These are phyloP conservation scores for Aschersonia sp. DNA, from an alignment of 2,329 filamentous ascomycete species.

Conservation along the genomic window DNA sequence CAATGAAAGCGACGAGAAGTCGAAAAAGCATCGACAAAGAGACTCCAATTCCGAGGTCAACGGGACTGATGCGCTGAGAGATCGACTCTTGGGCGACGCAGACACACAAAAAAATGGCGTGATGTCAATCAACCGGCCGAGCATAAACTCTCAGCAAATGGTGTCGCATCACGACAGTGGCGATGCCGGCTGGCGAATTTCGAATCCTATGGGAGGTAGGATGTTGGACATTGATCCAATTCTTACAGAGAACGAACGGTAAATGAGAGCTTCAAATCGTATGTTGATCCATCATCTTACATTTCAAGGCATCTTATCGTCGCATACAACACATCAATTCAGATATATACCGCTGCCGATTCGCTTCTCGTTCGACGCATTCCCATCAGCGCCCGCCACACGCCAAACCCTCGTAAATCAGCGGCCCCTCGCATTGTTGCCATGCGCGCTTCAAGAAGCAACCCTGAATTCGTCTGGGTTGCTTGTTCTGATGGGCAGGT, in stretches of 20 bases:
- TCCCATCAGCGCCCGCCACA: conserved; percentile 24
- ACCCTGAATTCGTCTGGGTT: conserved; percentile 40
- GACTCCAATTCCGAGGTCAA: conserved; percentile 13
- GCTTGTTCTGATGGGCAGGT: conserved; percentile 42
- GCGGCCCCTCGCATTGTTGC: conserved; percentile 22
- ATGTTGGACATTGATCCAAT: conserved; percentile 52
- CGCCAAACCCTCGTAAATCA: conserved; percentile 10
- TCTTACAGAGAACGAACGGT: conserved; percentile 47
- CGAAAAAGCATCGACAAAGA: conserved; percentile 25
- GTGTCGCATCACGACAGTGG: conserved; percentile 9
- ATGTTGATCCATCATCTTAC: not conserved
- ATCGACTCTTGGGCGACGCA: not conserved
- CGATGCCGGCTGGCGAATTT: conserved; percentile 40
- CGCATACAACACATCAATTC: conserved; percentile 58
- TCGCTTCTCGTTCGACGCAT: conserved; percentile 70
- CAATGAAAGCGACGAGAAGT: conserved; percentile 23
- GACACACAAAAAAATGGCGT: not conserved
- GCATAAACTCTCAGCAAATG: not conserved
- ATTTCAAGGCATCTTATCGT: conserved; percentile 53
- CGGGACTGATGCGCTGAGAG: not conserved
- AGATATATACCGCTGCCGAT: conserved; percentile 67
- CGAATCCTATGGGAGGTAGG: conserved; percentile 48
- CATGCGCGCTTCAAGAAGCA: conserved; percentile 21
- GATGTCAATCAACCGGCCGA: not conserved
- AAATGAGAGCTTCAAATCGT: conserved; percentile 13